Conservation (phyloP, 75 land plant genomes). For the Selaginella tamariscina region DNA sequence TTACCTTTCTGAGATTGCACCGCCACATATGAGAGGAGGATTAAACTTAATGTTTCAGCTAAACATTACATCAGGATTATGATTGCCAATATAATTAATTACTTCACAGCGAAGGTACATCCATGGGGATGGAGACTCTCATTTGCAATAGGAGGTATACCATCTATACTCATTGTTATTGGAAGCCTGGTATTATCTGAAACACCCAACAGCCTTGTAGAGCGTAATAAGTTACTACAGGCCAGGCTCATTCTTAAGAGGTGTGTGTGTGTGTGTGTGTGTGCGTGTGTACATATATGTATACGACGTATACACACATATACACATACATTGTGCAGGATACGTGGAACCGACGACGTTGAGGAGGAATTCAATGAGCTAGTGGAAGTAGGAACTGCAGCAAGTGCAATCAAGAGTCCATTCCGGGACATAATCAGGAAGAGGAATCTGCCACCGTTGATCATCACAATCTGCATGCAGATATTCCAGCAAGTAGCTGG, state of each 20-base stretch:
- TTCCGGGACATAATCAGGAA: conserved; percentile 46
- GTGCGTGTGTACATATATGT: no score
- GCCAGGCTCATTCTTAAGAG: conserved; percentile 12
- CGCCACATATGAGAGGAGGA: conserved; percentile 14
- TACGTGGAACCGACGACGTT: conserved; percentile 22
- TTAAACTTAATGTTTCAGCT: conserved; percentile 22
- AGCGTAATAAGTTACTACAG: conserved; percentile 10
- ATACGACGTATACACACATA: no score
- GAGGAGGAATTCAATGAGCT: conserved; percentile 22
- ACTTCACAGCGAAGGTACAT: neutral
- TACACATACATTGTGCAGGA: no score
- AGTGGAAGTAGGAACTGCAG: conserved; percentile 3
- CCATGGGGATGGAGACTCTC: conserved; percentile 27
- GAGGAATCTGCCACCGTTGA: conserved; percentile 52
- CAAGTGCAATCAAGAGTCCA: conserved; percentile 32
- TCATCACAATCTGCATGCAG: conserved; percentile 51
- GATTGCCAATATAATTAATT: conserved; percentile 23
- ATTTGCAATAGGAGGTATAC: conserved; percentile 20
- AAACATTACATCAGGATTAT: conserved; percentile 20
- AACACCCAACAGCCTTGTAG: conserved; percentile 23
- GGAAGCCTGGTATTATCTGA: conserved; percentile 18
- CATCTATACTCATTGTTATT: conserved; percentile 12
- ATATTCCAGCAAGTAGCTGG: conserved; percentile 43
- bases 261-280: no score
- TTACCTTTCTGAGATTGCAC: conserved; percentile 24